Conservation (phyloP, 805 yeast species). For the Pichia scutulata region DNA sequence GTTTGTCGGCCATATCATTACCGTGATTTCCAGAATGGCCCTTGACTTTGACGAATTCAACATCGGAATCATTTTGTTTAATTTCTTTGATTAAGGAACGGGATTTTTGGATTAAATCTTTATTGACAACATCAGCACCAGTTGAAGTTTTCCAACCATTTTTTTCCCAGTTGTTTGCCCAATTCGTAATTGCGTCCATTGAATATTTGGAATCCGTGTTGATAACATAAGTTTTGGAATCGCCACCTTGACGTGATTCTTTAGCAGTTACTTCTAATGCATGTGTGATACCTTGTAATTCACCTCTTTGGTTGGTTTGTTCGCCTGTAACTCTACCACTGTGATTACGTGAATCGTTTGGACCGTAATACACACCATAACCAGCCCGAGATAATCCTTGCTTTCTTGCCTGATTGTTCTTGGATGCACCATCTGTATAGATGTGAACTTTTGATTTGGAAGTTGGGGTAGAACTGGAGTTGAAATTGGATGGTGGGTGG, state of each 20-base stretch:
- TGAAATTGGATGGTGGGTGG: neutral
- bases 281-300: constrained; percentile 54
- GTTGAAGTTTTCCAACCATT: constrained; percentile 45
- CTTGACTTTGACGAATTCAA: constrained; percentile 51
- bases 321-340: constrained; percentile 42
- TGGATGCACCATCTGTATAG: constrained; percentile 75
- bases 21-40: constrained; percentile 70
- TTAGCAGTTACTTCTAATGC: constrained; percentile 40
- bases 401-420: constrained; percentile 44
- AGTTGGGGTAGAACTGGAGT: neutral
- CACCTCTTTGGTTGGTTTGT: constrained; percentile 80
- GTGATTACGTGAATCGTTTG: constrained; percentile 43
- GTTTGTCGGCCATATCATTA: constrained; percentile 66
- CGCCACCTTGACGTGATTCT: constrained; percentile 23
- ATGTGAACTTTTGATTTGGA: constrained; percentile 22
- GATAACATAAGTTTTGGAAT: constrained; percentile 32
- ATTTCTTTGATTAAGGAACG: constrained; percentile 28
- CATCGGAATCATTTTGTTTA: constrained; percentile 29
- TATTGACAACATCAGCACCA: constrained; percentile 42
- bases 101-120: constrained; percentile 38
- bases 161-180: constrained; percentile 49
- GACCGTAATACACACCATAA: constrained; percentile 68
- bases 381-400: constrained; percentile 43
- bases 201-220: constrained; percentile 69
- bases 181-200: constrained; percentile 44